phyloP scores from a whole-genome alignment of 2,329 filamentous ascomycete genomes.

The Penicillium sp. region DNA sequence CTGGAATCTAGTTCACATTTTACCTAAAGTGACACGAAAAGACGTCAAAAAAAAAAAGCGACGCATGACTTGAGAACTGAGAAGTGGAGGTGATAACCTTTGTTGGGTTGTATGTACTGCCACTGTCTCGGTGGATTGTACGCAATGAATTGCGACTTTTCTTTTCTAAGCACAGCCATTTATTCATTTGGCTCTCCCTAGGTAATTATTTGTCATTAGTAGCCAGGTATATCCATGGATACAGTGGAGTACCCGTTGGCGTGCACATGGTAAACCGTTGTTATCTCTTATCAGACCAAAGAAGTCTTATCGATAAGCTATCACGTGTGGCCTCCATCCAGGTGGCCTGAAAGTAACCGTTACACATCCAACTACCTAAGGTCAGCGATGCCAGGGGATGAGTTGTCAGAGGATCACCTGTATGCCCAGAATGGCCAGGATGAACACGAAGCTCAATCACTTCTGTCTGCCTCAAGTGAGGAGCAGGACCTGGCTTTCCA shows the following conservation, averaged over 20 bases:
- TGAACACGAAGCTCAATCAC: conserved; percentile 33
- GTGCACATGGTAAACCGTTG: not conserved
- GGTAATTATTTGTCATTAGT: not conserved
- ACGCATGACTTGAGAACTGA: not conserved
- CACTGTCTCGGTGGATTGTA: not conserved
- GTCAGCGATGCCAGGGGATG: conserved; percentile 45
- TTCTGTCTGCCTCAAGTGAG: conserved; percentile 32
- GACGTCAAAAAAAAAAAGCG: not conserved
- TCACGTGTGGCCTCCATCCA: conserved; percentile 23
- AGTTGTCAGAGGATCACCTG: conserved; percentile 34
- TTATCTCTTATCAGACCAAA: conserved; percentile 3
- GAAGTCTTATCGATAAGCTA: not conserved
- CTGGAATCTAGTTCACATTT: not conserved
- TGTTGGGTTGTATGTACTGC: not conserved
- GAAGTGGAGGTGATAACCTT: not conserved
- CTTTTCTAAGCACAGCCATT: not conserved
- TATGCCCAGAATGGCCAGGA: conserved; percentile 30
- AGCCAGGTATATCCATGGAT: not conserved
- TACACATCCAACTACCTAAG: conserved; percentile 9
- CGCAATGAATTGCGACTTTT: not conserved
- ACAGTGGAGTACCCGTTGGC: not conserved
- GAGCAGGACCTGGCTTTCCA: conserved; percentile 31
- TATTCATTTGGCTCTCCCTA: not conserved
- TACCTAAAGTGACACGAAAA: not conserved
- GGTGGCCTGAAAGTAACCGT: conserved; percentile 25